Percentiles rank a stretch among this genome's conserved stretches.
Conservation (phyloP, 78 protist genomes). For the Dictyostelium intermedium region DNA sequence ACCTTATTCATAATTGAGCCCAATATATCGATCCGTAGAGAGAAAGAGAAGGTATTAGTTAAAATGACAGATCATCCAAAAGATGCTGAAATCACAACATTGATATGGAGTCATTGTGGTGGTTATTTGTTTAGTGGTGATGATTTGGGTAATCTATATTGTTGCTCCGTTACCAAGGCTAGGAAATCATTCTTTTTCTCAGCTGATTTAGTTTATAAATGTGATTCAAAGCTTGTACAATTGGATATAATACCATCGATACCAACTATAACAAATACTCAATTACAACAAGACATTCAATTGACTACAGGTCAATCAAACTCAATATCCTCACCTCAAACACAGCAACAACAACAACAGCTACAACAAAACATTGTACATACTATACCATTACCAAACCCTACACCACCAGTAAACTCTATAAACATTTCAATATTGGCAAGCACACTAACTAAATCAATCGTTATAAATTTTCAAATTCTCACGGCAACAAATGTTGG, state of each 20-base stretch:
- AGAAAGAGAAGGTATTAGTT: constrained; percentile 38
- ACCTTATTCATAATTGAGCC: constrained; percentile 47
- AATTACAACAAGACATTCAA: neutral
- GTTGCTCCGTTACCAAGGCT: constrained; percentile 35
- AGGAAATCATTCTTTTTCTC: constrained; percentile 33
- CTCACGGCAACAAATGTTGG: neutral
- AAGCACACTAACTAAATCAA: constrained; percentile 42
- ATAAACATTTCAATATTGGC: constrained; percentile 10
- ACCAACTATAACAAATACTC: neutral
- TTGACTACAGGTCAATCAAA: neutral
- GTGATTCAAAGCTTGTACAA: constrained; percentile 31
- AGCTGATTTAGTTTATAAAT: constrained; percentile 25
- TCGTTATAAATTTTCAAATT: constrained; percentile 24
- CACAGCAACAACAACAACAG: neutral
- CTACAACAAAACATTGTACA: neutral
- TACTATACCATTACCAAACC: neutral
- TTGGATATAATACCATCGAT: constrained; percentile 12
- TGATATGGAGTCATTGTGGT: constrained; percentile 57
- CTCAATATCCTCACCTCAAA: neutral
- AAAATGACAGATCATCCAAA: constrained; percentile 75
- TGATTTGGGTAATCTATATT: constrained; percentile 47
- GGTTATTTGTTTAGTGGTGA: constrained; percentile 42
- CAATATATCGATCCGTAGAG: constrained; percentile 28
- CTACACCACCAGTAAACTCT: neutral
- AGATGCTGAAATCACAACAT: constrained; percentile 40